Evolutionary conservation across 1,284 basidiomycete species (phyloP), one percentile per base, ranked within the genome.

Genomic region (Filobasidium uniguttulatum): DNA sequence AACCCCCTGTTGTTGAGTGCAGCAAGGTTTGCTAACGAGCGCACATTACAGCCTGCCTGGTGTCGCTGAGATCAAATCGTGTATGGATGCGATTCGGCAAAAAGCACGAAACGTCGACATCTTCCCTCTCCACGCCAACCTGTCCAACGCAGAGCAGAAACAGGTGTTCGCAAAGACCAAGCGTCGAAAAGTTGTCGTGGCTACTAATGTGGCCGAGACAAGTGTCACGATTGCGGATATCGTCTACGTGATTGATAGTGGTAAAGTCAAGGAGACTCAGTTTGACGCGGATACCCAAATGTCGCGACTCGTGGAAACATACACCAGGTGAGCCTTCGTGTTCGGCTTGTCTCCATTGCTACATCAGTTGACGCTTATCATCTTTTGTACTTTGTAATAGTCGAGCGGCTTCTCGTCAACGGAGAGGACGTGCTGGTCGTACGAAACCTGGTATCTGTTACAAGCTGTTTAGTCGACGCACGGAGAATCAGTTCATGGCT

Each of bases 151-250:
- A 15, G 90, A 94, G 61, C 91, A 96, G 67, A 78, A 80, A 9
- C 71, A 72, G 5, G 85, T 91, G 0, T 96, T 96, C 62, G 85
- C 91, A 58, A 70, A 73, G 8, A 74, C 75, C 0, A 76, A 75
- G 0, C 68, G 74, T 0, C 82, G 89, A 74, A 96, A 94, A 67
- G 78, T 94, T 37, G 81, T 96, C 29, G 85, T 81, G 0, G 77
- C 89, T 1, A 94, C 90, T 7, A 94, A 94, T 59, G 85, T 96
- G 23, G 58, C 65, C 38, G 71, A 94, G 77, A 94, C 90, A 1
- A 90, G 85, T 3, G 89, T 96, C 56, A 96, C 90, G 1, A 93
- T 96, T 55, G 84, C 90, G 59, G 88, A 91, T 58, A 77, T 91
- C 25, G 74, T 85, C 28, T 87, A 83, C 60, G 87, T 91, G 15